Percentiles rank a stretch among this genome's conserved stretches.
phyloP scores from a whole-genome alignment of 371 early-diverging fungal genomes.

The Lichtheimia corymbifera region DNA sequence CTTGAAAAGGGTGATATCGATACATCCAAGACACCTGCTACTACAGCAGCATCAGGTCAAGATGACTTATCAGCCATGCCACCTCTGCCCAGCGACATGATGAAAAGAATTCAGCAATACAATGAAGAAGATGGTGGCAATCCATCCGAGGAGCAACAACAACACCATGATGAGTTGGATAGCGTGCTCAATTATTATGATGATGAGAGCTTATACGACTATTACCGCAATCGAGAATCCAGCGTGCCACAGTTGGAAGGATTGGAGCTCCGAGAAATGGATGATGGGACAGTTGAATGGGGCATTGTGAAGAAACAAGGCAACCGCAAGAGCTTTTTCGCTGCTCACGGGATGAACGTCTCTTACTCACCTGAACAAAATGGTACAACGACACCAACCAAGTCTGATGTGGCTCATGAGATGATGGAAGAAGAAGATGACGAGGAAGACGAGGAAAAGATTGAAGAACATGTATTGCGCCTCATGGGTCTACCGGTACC shows the following conservation, averaged over 20 bases:
- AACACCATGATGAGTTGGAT: not conserved
- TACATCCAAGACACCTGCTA: not conserved
- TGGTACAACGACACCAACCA: not conserved
- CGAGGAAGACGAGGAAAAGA: slow-evolving; percentile 23
- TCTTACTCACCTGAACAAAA: not conserved
- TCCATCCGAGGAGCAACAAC: not conserved
- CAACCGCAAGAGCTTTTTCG: slow-evolving; percentile 24
- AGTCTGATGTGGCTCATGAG: not conserved
- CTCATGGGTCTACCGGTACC: slow-evolving; percentile 18
- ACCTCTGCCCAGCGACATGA: not conserved
- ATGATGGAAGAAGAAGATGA: slow-evolving; percentile 9
- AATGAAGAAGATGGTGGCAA: not conserved
- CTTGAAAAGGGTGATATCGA: not conserved
- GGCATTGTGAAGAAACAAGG: slow-evolving; percentile 32
- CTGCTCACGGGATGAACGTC: not conserved
- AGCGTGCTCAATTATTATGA: slow-evolving; percentile 11
- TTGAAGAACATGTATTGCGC: slow-evolving; percentile 20
- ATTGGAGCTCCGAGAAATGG: slow-evolving; percentile 32
- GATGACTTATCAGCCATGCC: not conserved
- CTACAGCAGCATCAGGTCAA: not conserved
- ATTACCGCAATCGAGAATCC: slow-evolving; percentile 14
- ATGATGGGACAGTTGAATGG: slow-evolving; percentile 31
- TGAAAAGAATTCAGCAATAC: not conserved
- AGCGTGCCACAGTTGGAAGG: slow-evolving; percentile 18
- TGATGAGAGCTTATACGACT: slow-evolving; percentile 21